Conservation (phyloP, 345 rosid genomes). For the Triadica sebifera region DNA sequence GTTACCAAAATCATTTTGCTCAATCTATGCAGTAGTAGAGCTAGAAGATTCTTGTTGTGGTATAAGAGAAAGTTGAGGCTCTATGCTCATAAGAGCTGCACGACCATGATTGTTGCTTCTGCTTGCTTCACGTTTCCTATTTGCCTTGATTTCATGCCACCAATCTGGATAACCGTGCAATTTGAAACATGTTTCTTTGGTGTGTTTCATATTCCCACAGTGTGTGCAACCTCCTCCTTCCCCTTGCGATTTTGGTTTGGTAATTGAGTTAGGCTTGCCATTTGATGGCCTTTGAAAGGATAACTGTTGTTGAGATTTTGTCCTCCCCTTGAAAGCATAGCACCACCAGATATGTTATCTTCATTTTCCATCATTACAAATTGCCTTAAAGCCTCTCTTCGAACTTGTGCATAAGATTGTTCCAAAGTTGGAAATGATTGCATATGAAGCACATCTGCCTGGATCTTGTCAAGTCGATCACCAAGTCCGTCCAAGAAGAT, state of each 20-base stretch:
- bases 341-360: background rate
- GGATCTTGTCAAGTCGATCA: conserved; percentile 7
- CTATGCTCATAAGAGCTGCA: conserved; percentile 1
- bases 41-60: too few relatives aligned
- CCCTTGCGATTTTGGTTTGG: background rate
- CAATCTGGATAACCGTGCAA: background rate
- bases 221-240: background rate
- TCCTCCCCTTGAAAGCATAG: background rate
- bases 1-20: too few relatives aligned
- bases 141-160: background rate
- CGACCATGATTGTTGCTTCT: background rate
- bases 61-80: background rate
- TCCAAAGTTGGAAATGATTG: background rate
- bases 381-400: background rate
- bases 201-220: background rate
- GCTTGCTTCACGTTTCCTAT: background rate
- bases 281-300: background rate
- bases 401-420: conserved; percentile 7
- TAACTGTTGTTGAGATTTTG: background rate
- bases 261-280: background rate
- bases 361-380: background rate
- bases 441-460: conserved; percentile 4
- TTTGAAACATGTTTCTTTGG: conserved; percentile 5
- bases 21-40: too few relatives aligned
- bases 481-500: background rate